These are phyloP conservation scores for Pyricularia pennisetigena DNA, from an alignment of 2,329 filamentous ascomycete species.

Conservation along the genomic window DNA sequence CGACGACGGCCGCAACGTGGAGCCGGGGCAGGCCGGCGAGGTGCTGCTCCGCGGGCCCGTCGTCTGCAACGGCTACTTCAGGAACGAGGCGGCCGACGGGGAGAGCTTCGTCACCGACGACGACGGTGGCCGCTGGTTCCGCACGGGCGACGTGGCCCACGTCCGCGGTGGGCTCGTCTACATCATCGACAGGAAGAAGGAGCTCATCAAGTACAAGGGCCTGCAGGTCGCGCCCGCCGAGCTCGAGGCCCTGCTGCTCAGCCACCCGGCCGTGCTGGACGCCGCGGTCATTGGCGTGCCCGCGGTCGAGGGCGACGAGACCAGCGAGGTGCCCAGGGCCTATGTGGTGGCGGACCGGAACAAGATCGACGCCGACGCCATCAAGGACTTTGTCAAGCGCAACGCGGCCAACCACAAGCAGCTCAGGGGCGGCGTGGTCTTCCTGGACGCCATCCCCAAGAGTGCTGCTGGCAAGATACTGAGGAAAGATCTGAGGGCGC, in stretches of 20 bases:
- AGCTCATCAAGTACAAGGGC: conserved; percentile 88
- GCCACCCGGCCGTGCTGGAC: not conserved
- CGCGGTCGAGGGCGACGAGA: conserved; percentile 37
- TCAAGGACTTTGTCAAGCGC: conserved; percentile 9
- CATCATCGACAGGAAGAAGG: conserved; percentile 96
- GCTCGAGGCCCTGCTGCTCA: conserved; percentile 64
- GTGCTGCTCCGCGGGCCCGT: conserved; percentile 76
- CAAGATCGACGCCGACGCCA: conserved; percentile 3
- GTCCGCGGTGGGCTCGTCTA: conserved; percentile 55
- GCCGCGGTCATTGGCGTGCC: not conserved
- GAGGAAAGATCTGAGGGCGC: conserved; percentile 40
- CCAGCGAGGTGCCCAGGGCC: conserved; percentile 21
- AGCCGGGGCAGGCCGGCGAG: conserved; percentile 72
- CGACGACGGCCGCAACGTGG: conserved; percentile 76
- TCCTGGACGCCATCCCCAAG: conserved; percentile 48
- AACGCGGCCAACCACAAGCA: conserved; percentile 10
- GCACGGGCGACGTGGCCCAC: conserved; percentile 77
- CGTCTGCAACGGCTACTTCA: conserved; percentile 69
- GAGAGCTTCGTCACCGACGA: conserved; percentile 66
- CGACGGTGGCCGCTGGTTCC: conserved; percentile 67
- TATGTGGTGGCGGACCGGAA: conserved; percentile 7
- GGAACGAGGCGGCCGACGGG: conserved; percentile 76
- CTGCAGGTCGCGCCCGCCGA: conserved; percentile 96
- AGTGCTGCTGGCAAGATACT: conserved; percentile 53
- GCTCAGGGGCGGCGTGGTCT: conserved; percentile 25